Base-by-base conservation (phyloP, 2,329 filamentous ascomycete genomes). In the Aspergillus phoenicis region DNA sequence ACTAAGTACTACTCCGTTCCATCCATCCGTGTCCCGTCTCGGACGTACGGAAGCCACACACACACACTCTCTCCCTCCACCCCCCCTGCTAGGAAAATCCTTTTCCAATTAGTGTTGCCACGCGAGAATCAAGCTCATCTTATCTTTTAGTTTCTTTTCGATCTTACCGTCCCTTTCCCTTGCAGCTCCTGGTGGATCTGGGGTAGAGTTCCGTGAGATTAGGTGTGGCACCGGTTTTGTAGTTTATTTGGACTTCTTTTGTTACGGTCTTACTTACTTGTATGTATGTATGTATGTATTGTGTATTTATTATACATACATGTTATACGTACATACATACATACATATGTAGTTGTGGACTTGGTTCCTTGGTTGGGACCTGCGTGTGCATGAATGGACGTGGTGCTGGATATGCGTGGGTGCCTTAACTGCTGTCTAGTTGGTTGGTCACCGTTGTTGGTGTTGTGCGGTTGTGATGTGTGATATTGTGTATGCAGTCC, bases 31-130 rank as follows among this genome's bases (percentile, higher is more conserved):
- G 41, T 36, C 53, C 48, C 59, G 43, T 49, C 60, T 67, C 66
- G 65, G 65, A 62, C 65, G 64, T 65, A 62, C 65, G 66, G 65
- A 68, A 67, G 64, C 51, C 55, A 39, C 43, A 49, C 28, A 30
- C 28, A 11, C 26, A 28, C 26, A 28, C 26, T n/a, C 41, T 2
- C 20, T 22, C 41, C 26, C 36, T 41, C 24, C 41, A 45, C 30
- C 41, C 51, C 30, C 47, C 51, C 13, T 36, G 45, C 57, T 20
- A 36, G 33, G 56, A 53, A 45, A 30, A 55, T 47, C 49, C 59
- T 48, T 47, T 33, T 39, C 39, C 36, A n/a, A 36, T 22, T 51
- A 47, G 52, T 28, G 11, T 36, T 15, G 36, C 43, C 36, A 41
- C 38, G 45, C 24, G 48, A 28, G 17, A 36, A 36, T 6, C 48